Conservation (phyloP, 495 filamentous ascomycete genomes). For the Aspergillus nanangensis region DNA sequence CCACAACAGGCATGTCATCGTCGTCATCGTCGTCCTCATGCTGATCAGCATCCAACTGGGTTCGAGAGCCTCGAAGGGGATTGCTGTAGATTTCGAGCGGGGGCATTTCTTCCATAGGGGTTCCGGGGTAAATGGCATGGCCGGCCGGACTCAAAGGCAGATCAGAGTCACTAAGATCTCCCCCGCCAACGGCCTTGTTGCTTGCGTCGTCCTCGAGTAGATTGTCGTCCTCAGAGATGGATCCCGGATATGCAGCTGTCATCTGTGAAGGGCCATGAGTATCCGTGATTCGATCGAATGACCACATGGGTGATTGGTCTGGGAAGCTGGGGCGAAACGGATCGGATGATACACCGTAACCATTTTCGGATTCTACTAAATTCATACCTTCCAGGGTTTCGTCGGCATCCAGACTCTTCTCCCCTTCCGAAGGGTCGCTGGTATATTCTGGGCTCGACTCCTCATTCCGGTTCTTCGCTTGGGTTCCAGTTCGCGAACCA, state of each 20-base stretch:
- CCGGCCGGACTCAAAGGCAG: slow-evolving; percentile 25
- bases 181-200: slow-evolving; percentile 41
- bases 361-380: slow-evolving; percentile 23
- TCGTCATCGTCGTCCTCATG: slow-evolving; percentile 37
- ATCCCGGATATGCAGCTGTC: slow-evolving; percentile 20
- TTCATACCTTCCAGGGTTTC: slow-evolving; percentile 30
- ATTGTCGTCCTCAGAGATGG: slow-evolving; percentile 29
- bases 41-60: slow-evolving; percentile 23
- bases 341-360: slow-evolving; percentile 15
- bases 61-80: slow-evolving; percentile 32
- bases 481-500: slow-evolving; percentile 46
- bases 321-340: slow-evolving; percentile 21
- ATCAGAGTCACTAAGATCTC: slow-evolving; percentile 34
- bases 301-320: slow-evolving; percentile 27
- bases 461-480: slow-evolving; percentile 26
- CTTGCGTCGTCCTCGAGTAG: slow-evolving; percentile 36
- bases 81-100: not conserved
- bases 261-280: slow-evolving; percentile 32
- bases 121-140: slow-evolving; percentile 20
- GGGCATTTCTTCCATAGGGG: slow-evolving; percentile 23
- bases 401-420: slow-evolving; percentile 13
- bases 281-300: slow-evolving; percentile 29
- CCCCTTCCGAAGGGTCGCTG: slow-evolving; percentile 17
- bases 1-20: slow-evolving; percentile 43
- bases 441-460: slow-evolving; percentile 20